Evolutionary conservation across 2,329 filamentous ascomycete genomes (phyloP).

Genomic region (Penicillium olsonii): DNA sequence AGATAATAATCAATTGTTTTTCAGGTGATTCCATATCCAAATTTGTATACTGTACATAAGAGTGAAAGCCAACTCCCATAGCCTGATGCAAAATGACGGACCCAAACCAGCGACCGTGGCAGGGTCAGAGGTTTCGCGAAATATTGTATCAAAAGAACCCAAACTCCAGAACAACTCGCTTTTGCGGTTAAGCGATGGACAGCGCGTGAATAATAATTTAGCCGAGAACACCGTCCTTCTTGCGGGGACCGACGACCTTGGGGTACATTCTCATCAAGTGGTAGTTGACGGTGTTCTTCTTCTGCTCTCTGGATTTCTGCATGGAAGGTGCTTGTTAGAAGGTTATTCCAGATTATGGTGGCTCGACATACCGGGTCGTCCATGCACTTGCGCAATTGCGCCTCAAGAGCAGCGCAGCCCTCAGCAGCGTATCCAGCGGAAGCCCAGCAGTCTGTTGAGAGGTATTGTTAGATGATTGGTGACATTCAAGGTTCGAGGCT

Average conservation of each 20-base stretch:
- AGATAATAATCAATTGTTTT: constrained; percentile 22
- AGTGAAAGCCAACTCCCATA: constrained; percentile 23
- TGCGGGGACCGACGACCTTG: constrained; percentile 69
- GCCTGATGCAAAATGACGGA: constrained; percentile 11
- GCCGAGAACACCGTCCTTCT: constrained; percentile 56
- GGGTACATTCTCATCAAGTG: constrained; percentile 78
- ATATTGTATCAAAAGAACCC: constrained; percentile 15
- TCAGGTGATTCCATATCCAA: constrained; percentile 18
- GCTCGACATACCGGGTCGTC: constrained; percentile 66
- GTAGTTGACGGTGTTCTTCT: constrained; percentile 86
- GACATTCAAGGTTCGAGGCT: not conserved
- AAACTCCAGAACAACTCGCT: constrained; percentile 20
- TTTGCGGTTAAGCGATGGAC: constrained; percentile 4
- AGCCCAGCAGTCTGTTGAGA: constrained; percentile 47
- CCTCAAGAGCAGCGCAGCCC: constrained; percentile 62
- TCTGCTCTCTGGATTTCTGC: constrained; percentile 57
- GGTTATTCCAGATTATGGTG: not conserved
- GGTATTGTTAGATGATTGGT: constrained; percentile 13
- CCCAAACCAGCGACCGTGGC: constrained; percentile 11
- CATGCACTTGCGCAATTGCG: constrained; percentile 70
- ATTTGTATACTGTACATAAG: constrained; percentile 33
- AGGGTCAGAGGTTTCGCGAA: constrained; percentile 3
- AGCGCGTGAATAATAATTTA: constrained; percentile 20
- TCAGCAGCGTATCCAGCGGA: constrained; percentile 51
- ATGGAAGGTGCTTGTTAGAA: constrained; percentile 5